Percentiles rank a stretch among this genome's conserved stretches.
phyloP scores from a whole-genome alignment of 1,139 yeast genomes.

The Martiniozyma asiatica region DNA sequence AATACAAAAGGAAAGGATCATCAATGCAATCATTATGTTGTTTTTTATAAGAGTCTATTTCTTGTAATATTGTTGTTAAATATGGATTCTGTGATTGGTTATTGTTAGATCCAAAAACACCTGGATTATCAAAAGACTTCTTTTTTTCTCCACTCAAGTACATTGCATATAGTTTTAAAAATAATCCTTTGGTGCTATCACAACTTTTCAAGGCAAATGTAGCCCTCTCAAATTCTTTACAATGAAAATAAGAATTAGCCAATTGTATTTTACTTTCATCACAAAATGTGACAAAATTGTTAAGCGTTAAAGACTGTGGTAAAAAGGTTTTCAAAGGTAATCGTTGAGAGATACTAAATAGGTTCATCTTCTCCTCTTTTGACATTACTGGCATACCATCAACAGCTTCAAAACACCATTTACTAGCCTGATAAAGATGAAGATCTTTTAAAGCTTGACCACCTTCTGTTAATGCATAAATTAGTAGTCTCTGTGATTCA shows the following conservation, averaged over 20 bases:
- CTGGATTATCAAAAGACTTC: constrained; percentile 63
- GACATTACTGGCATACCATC: constrained; percentile 29
- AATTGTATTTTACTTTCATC: constrained; percentile 39
- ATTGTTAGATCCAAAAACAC: constrained; percentile 38
- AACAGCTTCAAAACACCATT: constrained; percentile 78
- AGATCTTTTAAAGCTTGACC: constrained; percentile 30
- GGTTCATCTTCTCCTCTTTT: constrained; percentile 5
- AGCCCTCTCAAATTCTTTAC: constrained; percentile 80
- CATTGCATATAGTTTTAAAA: constrained; percentile 56
- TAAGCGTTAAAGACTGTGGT: constrained; percentile 9
- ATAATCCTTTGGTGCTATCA: constrained; percentile 43
- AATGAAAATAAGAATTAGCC: constrained; percentile 68
- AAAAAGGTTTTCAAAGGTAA: constrained; percentile 4
- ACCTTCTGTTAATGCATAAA: constrained; percentile 26
- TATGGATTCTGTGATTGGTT: constrained; percentile 16
- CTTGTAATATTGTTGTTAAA: constrained; percentile 28
- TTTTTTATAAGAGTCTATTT: constrained; percentile 28
- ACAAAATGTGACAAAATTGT: constrained; percentile 15
- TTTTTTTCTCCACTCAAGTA: constrained; percentile 39
- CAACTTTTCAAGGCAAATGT: constrained; percentile 45
- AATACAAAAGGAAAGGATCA: constrained; percentile 58
- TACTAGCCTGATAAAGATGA: constrained; percentile 56
- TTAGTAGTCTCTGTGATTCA: constrained; percentile 1
- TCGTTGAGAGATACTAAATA: constrained; percentile 1
- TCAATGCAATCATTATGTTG: constrained; percentile 19